Conservation (phyloP, 1,284 basidiomycete genomes). For the Marasmius sp. region DNA sequence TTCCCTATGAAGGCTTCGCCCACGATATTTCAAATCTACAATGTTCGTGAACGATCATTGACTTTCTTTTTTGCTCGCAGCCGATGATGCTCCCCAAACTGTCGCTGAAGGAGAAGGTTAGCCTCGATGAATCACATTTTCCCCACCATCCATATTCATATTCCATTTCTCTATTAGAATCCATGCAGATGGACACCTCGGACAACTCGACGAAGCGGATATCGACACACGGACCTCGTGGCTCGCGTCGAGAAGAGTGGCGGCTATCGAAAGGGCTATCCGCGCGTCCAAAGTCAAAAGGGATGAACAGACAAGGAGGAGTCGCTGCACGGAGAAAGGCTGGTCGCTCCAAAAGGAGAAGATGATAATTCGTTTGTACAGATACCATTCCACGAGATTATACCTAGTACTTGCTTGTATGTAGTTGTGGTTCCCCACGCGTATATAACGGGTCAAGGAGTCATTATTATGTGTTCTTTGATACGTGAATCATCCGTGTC, state of each 20-base stretch:
- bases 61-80: conserved; percentile 32
- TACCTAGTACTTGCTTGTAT: background rate
- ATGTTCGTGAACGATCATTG: conserved; percentile 33
- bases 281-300: conserved; percentile 45
- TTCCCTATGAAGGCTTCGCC: conserved; percentile 8
- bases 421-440: background rate
- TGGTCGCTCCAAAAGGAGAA: conserved; percentile 68
- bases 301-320: conserved; percentile 68
- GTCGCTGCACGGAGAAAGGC: conserved; percentile 59
- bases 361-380: conserved; percentile 37
- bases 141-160: conserved; percentile 15
- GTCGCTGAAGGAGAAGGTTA: conserved; percentile 8
- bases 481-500: no score
- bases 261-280: conserved; percentile 69
- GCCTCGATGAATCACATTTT: background rate
- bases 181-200: conserved; percentile 51
- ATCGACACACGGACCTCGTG: conserved; percentile 74
- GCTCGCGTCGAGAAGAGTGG: conserved; percentile 74
- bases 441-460: no score
- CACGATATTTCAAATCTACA: conserved; percentile 28
- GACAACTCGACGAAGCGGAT: conserved; percentile 38
- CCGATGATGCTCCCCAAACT: conserved; percentile 18
- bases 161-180: conserved; percentile 33
- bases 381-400: background rate
- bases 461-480: no score